Evolutionary conservation across 2,329 filamentous ascomycete genomes (phyloP).

Genomic region (Fusarium algeriense): DNA sequence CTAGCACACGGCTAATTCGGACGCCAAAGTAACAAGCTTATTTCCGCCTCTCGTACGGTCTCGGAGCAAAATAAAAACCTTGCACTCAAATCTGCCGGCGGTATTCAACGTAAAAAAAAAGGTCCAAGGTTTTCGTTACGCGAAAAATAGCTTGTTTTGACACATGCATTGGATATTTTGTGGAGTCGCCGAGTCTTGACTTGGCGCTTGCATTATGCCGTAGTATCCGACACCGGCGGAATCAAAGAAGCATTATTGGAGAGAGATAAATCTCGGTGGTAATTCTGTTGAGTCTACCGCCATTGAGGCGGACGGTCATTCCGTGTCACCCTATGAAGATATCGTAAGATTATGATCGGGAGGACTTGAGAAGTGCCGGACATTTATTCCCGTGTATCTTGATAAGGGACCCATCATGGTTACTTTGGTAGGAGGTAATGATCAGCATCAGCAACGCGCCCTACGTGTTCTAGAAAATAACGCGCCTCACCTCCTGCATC

Average conservation of each 20-base stretch:
- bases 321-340: not conserved
- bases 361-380: not conserved
- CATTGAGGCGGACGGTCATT: not conserved
- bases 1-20: conserved; percentile 15
- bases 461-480: conserved; percentile 16
- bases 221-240: conserved; percentile 25
- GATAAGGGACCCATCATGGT: not conserved
- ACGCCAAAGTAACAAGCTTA: conserved; percentile 29
- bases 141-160: conserved; percentile 37
- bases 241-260: conserved; percentile 15
- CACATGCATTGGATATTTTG: conserved; percentile 27
- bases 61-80: not conserved
- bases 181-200: conserved; percentile 25
- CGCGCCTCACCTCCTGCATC: not conserved
- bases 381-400: conserved; percentile 5
- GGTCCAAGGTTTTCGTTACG: conserved; percentile 32
- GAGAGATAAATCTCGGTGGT: conserved; percentile 3
- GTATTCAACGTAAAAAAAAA: not conserved
- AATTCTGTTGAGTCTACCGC: conserved; percentile 1
- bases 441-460: not conserved
- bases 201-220: conserved; percentile 5
- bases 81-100: not conserved
- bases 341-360: conserved; percentile 21
- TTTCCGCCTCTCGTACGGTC: conserved; percentile 7
- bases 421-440: not conserved